Evolutionary conservation across 2,329 filamentous ascomycete genomes (phyloP), one percentile per base, ranked within the genome.

Genomic region (Arthroderma sp.): DNA sequence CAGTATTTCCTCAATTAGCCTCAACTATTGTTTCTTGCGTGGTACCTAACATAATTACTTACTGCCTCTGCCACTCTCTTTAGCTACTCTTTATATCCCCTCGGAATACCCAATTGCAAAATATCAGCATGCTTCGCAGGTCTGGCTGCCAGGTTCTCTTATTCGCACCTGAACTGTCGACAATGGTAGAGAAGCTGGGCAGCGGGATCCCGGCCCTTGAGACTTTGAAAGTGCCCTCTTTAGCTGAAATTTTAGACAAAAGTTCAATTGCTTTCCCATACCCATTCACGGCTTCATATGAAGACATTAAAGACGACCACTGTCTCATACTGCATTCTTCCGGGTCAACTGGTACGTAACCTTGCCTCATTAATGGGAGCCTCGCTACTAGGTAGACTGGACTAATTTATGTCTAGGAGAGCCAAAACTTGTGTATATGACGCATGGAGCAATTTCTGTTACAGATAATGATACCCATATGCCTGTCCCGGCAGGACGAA

Each of bases 261-360:
- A 19, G 7, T 28, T 15, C 17, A 19, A 21, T 7, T 6, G 44
- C 44, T 51, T 21, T 7, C 5, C 44, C 44, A 21, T 51, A 21
- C 21, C 23, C 13, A 15, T 28, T 21, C 44, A 28, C 15, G 13
- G 44, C 17, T 19, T 17, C 44, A 3, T 51, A 21, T 28, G 44
- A 51, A 7, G 17, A 51, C 5, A 21, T 51, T 51, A 21, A 51
- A 28, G 17, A 51, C 21, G 44, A 51, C 15, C 44, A 21, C 11
- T 51, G 44, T 21, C 23, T 51, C 13, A 51, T 51, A 51, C 21
- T 51, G 44, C 44, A 51, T 51, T 51, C 44, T 15, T 51, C 44
- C 7, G 44, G 44, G 15, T 21, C 44, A 13, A 51, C 44, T 21
- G 44, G 44, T 51, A 21, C 6, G 44, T 28, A 21, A n/a, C 38